A percentile compares a stretch with the other conserved stretches of the same genome.
These are phyloP conservation scores for Flammula alnicola DNA, from an alignment of 1,284 basidiomycete species.

Conservation along the genomic window DNA sequence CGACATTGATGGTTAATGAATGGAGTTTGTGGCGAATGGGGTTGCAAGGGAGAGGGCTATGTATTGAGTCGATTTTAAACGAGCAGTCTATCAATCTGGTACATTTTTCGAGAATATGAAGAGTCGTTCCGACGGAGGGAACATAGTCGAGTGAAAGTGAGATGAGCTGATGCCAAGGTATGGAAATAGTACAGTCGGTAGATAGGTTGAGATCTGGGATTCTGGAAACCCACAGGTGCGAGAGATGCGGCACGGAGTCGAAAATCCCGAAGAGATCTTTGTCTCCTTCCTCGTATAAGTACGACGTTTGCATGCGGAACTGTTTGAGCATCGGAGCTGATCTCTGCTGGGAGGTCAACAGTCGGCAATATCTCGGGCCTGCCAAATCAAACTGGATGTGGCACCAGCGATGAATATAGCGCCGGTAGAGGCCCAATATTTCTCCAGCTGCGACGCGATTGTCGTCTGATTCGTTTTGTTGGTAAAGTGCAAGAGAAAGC, in stretches of 20 bases:
- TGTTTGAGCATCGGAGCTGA: constrained; percentile 33
- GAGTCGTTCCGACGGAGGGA: constrained; percentile 32
- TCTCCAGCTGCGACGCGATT: constrained; percentile 57
- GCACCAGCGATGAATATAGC: constrained; percentile 51
- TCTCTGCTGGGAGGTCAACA: constrained; percentile 25
- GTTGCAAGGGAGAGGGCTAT: constrained; percentile 24
- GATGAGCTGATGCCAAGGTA: constrained; percentile 36
- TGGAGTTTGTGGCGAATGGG: constrained; percentile 29
- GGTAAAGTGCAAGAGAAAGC: constrained; percentile 33
- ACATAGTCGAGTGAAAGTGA: constrained; percentile 34
- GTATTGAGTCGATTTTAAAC: constrained; percentile 31
- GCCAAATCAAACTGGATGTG: constrained; percentile 35
- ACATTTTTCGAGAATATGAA: constrained; percentile 34
- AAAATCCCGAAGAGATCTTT: constrained; percentile 34
- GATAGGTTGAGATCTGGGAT: constrained; percentile 32
- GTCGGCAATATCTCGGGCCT: constrained; percentile 28
- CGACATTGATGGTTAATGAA: constrained; percentile 34
- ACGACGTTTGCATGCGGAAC: constrained; percentile 32
- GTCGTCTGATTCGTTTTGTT: constrained; percentile 35
- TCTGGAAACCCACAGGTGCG: constrained; percentile 32
- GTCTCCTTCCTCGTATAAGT: constrained; percentile 28
- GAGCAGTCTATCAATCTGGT: constrained; percentile 29
- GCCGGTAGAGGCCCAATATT: constrained; percentile 60
- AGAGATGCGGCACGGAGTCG: constrained; percentile 31
- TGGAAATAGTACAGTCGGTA: constrained; percentile 24